Percentiles rank a stretch among this genome's conserved stretches.
Evolutionary conservation across 73 alveolate species (phyloP).

Genomic region (Symbiodinium pilosum): DNA sequence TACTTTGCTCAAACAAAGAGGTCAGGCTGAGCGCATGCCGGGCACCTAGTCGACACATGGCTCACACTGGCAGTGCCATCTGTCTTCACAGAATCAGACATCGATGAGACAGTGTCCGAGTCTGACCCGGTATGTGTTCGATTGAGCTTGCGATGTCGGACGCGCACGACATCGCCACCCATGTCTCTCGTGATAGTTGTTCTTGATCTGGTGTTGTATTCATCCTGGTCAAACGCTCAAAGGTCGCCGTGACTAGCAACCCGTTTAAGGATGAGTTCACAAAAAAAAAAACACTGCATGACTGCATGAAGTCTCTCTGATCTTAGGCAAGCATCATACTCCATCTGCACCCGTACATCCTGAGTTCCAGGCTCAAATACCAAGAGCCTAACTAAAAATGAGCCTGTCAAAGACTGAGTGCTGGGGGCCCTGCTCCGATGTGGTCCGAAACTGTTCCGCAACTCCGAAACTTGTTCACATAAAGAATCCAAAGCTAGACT

Average conservation of each 20-base stretch:
- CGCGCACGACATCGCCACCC: constrained; percentile 44
- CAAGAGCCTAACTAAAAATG: too few species aligned
- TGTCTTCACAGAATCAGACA: not conserved
- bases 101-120: not conserved
- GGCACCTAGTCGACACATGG: not conserved
- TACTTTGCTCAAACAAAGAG: too few species aligned
- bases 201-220: constrained; percentile 2
- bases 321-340: not conserved
- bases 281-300: too few species aligned
- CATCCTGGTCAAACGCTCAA: constrained; percentile 16
- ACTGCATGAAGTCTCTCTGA: too few species aligned
- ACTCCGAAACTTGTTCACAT: too few species aligned
- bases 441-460: too few species aligned
- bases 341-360: not conserved
- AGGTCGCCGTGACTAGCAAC: too few species aligned
- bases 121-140: not conserved
- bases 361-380: too few species aligned
- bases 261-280: too few species aligned
- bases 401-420: too few species aligned
- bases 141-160: not conserved
- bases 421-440: too few species aligned
- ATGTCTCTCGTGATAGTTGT: not conserved
- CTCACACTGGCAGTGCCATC: not conserved
- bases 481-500: too few species aligned
- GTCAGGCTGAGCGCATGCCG: not conserved